Conservation (phyloP, 768 basidiomycete species). For the Termitomyces sp. region DNA sequence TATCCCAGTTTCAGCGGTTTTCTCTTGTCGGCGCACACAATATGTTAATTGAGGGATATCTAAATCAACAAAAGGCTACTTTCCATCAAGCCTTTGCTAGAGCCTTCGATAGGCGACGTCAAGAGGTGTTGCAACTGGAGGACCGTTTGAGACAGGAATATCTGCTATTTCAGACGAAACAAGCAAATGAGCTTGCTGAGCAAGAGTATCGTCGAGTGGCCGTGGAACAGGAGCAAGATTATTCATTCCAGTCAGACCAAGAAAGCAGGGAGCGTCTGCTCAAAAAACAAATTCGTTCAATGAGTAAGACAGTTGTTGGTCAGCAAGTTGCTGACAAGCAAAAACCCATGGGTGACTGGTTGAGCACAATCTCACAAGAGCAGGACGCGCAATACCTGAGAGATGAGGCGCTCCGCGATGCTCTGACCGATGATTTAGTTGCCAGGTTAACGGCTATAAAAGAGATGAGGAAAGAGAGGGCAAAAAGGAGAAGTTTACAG, state of each 20-base stretch:
- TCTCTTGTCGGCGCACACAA: not conserved
- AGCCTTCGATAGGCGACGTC: not conserved
- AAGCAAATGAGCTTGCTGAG: not conserved
- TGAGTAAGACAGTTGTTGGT: not conserved
- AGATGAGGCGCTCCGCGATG: not conserved
- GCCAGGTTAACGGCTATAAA: not conserved
- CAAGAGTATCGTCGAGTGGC: not conserved
- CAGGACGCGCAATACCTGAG: not conserved
- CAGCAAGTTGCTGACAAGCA: not conserved
- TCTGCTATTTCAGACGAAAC: not conserved
- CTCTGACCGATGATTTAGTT: not conserved
- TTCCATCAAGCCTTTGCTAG: not conserved
- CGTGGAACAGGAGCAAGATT: not conserved
- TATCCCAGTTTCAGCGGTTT: not conserved
- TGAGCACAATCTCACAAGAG: not conserved
- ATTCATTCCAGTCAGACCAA: not conserved
- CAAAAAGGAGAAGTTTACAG: not conserved
- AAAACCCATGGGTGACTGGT: not conserved
- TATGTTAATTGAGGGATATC: not conserved
- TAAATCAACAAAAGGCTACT: not conserved
- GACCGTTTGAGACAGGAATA: not conserved
- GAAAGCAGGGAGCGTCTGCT: not conserved
- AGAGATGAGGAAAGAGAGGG: not conserved
- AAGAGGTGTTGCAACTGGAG: not conserved
- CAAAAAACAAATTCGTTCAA: not conserved